Percentiles rank a stretch among this genome's conserved stretches.
These are phyloP conservation scores for Vitis rupestris DNA, from an alignment of 164 flowering plant species.

Conservation along the genomic window DNA sequence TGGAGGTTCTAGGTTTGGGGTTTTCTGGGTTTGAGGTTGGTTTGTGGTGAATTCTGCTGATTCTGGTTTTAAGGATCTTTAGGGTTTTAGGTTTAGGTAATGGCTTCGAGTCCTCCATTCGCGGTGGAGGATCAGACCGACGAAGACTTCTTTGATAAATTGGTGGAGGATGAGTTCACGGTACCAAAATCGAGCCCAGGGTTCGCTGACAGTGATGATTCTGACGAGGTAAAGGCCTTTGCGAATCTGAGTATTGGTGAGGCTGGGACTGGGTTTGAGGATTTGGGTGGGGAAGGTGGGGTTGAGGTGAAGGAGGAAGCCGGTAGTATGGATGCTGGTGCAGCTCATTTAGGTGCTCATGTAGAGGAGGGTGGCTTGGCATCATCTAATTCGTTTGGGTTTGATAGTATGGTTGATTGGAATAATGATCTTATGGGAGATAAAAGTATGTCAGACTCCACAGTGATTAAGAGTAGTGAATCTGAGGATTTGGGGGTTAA, in stretches of 20 bases:
- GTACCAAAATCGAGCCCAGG: constrained; percentile 8
- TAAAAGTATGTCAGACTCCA: constrained; percentile 20
- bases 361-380: constrained; percentile 21
- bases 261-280: constrained; percentile 10
- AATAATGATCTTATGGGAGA: constrained; percentile 15
- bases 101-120: constrained; percentile 66
- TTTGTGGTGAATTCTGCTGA: constrained; percentile 5
- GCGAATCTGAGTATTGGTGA: constrained; percentile 37
- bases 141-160: constrained; percentile 78
- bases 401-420: constrained; percentile 16
- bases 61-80: constrained; percentile 7
- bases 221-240: constrained; percentile 46
- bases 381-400: constrained; percentile 25
- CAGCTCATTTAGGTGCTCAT: neutral
- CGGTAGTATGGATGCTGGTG: constrained; percentile 2
- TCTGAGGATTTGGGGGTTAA: constrained; percentile 47
- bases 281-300: constrained; percentile 10
- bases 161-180: constrained; percentile 55
- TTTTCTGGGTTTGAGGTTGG: neutral
- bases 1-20: neutral
- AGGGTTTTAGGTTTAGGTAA: constrained; percentile 24
- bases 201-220: constrained; percentile 25
- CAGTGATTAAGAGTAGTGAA: constrained; percentile 22
- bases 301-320: neutral
- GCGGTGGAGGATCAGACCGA: constrained; percentile 76